phyloP scores from a whole-genome alignment of 352 stramenopile genomes.

The Thalassiosira hispida region DNA sequence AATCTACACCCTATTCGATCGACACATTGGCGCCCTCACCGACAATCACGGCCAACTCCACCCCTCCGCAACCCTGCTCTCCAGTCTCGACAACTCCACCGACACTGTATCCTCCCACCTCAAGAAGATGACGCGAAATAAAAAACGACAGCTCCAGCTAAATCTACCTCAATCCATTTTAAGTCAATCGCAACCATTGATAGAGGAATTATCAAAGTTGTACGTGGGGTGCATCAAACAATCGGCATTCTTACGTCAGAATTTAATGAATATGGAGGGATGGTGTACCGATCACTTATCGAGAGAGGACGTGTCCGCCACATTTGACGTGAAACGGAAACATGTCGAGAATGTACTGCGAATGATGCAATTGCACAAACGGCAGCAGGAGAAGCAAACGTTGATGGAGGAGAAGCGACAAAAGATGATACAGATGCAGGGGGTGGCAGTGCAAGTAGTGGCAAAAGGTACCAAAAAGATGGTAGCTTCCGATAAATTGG shows the following conservation, averaged over 20 bases:
- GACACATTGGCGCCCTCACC: conserved; percentile 20
- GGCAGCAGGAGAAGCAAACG: neutral
- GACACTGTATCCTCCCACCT: neutral
- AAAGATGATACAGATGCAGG: too few species aligned
- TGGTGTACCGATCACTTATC: conserved; percentile 18
- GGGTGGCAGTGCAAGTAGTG: too few species aligned
- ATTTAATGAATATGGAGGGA: conserved; percentile 41
- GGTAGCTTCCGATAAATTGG: too few species aligned
- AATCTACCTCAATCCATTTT: too few species aligned
- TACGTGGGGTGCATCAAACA: conserved; percentile 26
- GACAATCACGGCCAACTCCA: conserved; percentile 17
- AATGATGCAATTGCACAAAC: neutral
- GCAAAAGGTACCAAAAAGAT: too few species aligned
- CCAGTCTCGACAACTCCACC: conserved; percentile 4
- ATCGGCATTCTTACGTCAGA: conserved; percentile 41
- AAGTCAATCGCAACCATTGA: conserved; percentile 10
- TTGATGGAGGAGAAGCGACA: neutral
- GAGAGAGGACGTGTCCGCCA: neutral
- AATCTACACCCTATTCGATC: conserved; percentile 29
- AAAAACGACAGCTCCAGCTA: too few species aligned
- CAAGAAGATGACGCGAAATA: neutral
- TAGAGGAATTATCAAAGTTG: conserved; percentile 39
- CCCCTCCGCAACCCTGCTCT: neutral
- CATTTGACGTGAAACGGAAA: conserved; percentile 16
- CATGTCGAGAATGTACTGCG: conserved; percentile 11